Conservation (phyloP, 345 rosid species). For the Zanthoxylum bungeanum region DNA sequence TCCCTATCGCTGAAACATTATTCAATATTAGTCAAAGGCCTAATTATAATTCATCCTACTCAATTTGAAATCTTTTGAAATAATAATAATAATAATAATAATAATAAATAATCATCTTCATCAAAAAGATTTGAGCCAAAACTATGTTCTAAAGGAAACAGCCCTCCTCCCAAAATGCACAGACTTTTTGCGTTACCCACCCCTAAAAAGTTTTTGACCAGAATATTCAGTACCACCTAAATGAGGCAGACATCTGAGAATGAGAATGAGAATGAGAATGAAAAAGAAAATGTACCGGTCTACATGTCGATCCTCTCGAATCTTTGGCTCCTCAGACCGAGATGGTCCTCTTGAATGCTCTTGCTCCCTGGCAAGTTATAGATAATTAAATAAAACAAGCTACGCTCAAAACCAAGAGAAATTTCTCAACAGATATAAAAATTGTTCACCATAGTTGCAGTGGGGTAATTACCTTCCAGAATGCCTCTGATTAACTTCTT, state of each 20-base stretch:
- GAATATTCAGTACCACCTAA: background rate
- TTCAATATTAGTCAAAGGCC: constrained; percentile 8
- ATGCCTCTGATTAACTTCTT: constrained; percentile 58
- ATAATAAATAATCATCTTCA: background rate
- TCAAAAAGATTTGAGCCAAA: background rate
- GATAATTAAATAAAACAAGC: background rate
- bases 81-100: no score
- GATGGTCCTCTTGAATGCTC: constrained; percentile 51
- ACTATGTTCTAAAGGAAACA: background rate
- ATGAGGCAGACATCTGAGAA: background rate
- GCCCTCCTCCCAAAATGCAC: background rate
- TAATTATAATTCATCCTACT: background rate
- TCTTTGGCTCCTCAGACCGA: constrained; percentile 82
- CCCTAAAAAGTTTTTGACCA: background rate
- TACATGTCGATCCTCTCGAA: constrained; percentile 58
- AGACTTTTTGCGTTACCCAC: background rate
- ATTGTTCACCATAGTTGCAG: background rate
- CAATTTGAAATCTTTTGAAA: background rate
- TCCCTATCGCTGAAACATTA: constrained; percentile 38
- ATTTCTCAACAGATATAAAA: background rate
- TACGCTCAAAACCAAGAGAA: background rate
- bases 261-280: background rate
- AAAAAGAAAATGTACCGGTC: constrained; percentile 47
- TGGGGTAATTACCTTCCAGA: constrained; percentile 37
- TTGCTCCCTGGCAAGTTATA: constrained; percentile 53